These are phyloP conservation scores for Corymbia maculata DNA, from an alignment of 345 rosid species.

Conservation along the genomic window DNA sequence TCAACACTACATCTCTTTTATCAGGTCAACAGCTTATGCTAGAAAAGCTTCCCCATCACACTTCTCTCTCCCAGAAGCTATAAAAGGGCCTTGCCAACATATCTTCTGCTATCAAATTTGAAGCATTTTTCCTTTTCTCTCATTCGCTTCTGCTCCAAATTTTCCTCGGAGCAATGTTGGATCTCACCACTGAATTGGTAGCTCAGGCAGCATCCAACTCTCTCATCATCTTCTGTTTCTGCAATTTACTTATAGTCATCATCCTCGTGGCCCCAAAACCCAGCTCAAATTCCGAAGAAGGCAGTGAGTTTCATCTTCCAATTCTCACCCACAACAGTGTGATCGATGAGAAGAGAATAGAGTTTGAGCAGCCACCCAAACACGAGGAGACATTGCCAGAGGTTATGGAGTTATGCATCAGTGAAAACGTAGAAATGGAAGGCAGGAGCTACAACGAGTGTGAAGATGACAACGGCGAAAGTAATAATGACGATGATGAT, in stretches of 20 bases:
- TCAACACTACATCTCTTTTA: slow-evolving; percentile 10
- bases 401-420: background rate
- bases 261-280: slow-evolving; percentile 28
- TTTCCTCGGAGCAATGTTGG: slow-evolving; percentile 9
- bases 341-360: background rate
- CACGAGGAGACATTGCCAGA: background rate
- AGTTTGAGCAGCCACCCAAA: background rate
- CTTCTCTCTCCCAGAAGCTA: background rate
- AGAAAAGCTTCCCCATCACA: slow-evolving; percentile 13
- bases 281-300: background rate
- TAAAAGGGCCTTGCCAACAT: background rate
- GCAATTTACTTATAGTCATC: slow-evolving; percentile 34
- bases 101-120: background rate
- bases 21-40: background rate
- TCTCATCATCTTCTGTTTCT: slow-evolving; percentile 33
- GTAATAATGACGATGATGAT: slow-evolving; percentile 12
- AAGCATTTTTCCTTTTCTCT: background rate
- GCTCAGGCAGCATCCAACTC: slow-evolving; percentile 29
- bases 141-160: background rate
- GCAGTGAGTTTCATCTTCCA: background rate
- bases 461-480: background rate
- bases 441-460: background rate
- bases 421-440: background rate
- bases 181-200: slow-evolving; percentile 17
- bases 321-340: background rate